Percentiles rank a stretch among this genome's conserved stretches.
phyloP scores from a whole-genome alignment of 1,139 yeast species.

The Tardiomyces depauwii region DNA sequence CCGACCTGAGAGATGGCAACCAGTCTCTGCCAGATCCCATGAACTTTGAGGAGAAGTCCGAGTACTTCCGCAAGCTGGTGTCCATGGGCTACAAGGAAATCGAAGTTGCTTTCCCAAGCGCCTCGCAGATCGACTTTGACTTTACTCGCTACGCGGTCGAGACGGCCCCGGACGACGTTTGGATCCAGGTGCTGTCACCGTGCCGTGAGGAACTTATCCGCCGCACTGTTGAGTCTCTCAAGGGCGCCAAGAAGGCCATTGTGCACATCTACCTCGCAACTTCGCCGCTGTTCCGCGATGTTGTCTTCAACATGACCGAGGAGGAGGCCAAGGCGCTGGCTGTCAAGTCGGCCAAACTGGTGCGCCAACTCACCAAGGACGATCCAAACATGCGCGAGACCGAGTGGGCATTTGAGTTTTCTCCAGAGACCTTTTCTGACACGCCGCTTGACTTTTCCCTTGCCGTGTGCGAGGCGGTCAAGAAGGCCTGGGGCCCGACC shows the following conservation, averaged over 20 bases:
- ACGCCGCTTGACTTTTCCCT: conserved; percentile 77
- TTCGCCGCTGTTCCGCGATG: conserved; percentile 81
- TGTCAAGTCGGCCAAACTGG: conserved; percentile 69
- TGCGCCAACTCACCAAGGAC: conserved; percentile 78
- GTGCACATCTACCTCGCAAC: conserved; percentile 89
- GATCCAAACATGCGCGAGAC: conserved; percentile 38
- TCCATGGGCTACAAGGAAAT: conserved; percentile 93
- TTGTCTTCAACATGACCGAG: conserved; percentile 77
- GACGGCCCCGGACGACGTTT: conserved; percentile 86
- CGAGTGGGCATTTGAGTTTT: conserved; percentile 82
- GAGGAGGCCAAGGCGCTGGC: conserved; percentile 75
- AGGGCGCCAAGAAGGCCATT: conserved; percentile 85
- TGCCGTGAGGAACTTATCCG: conserved; percentile 83
- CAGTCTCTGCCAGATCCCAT: conserved; percentile 97
- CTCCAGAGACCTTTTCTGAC: conserved; percentile 92
- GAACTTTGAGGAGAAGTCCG: conserved; percentile 83
- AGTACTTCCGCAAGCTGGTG: conserved; percentile 74
- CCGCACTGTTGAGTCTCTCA: conserved; percentile 79
- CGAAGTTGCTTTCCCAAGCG: conserved; percentile 94
- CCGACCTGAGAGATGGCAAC: conserved; percentile 94
- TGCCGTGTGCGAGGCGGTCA: conserved; percentile 89
- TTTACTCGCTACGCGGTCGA: conserved; percentile 90
- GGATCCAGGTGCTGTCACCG: conserved; percentile 70
- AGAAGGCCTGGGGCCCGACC: conserved; percentile 84
- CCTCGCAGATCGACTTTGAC: conserved; percentile 92